These are phyloP conservation scores for Chlorella sp. DNA, from an alignment of 139 green algal genomes.

Conservation along the genomic window DNA sequence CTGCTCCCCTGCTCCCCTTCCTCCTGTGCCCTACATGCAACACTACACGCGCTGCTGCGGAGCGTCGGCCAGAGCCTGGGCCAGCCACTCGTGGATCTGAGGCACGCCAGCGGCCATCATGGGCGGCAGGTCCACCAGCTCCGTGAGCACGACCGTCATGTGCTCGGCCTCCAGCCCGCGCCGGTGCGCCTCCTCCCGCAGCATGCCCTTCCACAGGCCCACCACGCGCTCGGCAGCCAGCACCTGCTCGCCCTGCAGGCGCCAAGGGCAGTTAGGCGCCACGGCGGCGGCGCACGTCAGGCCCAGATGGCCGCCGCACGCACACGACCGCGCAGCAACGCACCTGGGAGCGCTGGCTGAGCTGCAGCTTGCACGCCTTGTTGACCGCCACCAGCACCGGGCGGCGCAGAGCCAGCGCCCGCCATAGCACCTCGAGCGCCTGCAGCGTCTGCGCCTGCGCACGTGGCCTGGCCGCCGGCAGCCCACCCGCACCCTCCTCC, in stretches of 20 bases:
- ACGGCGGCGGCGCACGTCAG: too few species aligned
- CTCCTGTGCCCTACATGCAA: neutral
- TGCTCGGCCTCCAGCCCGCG: slow-evolving; percentile 2
- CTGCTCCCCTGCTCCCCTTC: too few species aligned
- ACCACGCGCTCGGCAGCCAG: neutral
- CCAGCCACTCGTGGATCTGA: slow-evolving; percentile 1
- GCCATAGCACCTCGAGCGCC: slow-evolving; percentile 11
- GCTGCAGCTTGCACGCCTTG: slow-evolving; percentile 20
- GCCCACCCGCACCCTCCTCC: too few species aligned
- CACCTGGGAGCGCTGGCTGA: too few species aligned
- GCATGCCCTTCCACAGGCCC: neutral
- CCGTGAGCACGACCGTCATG: neutral
- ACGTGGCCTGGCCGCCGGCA: too few species aligned
- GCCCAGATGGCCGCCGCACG: too few species aligned
- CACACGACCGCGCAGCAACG: too few species aligned
- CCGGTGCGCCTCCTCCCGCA: slow-evolving; percentile 2
- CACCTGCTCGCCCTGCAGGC: too few species aligned
- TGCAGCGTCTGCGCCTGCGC: too few species aligned
- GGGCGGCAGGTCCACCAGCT: neutral
- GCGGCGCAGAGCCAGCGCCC: slow-evolving; percentile 13
- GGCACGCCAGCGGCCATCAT: neutral
- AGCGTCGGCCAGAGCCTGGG: neutral
- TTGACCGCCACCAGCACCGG: slow-evolving; percentile 20
- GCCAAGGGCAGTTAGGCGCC: too few species aligned
- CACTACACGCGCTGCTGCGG: slow-evolving; percentile 1